These are phyloP conservation scores for Ramaria rubella DNA, from an alignment of 768 basidiomycete species.

Conservation along the genomic window DNA sequence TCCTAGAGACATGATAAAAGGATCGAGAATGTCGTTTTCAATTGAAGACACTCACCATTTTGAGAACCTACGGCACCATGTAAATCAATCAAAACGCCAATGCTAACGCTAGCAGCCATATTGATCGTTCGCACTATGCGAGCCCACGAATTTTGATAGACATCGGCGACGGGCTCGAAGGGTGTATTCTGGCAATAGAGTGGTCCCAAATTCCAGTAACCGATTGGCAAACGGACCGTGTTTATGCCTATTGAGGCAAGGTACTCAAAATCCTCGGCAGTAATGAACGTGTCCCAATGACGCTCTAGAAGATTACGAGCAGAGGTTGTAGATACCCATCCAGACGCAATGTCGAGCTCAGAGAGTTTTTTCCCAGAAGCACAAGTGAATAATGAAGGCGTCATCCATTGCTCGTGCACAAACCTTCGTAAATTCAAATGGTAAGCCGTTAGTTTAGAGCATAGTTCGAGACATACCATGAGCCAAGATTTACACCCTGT, in stretches of 20 bases:
- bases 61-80: constrained; percentile 49
- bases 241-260: constrained; percentile 53
- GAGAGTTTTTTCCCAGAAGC: constrained; percentile 44
- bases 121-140: constrained; percentile 39
- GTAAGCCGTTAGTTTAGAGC: neutral
- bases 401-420: constrained; percentile 72
- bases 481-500: constrained; percentile 58
- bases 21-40: neutral
- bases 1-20: neutral
- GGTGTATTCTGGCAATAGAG: constrained; percentile 27
- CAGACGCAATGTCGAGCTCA: constrained; percentile 62
- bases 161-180: constrained; percentile 36
- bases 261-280: constrained; percentile 57
- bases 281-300: constrained; percentile 74
- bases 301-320: constrained; percentile 50
- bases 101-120: constrained; percentile 31
- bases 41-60: constrained; percentile 25
- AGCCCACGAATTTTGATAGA: constrained; percentile 41
- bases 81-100: constrained; percentile 49
- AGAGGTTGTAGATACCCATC: constrained; percentile 41
- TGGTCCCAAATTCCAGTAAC: constrained; percentile 44
- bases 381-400: constrained; percentile 55
- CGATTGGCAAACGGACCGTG: constrained; percentile 50
- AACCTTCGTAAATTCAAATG: constrained; percentile 39
- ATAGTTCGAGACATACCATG: constrained; percentile 35